Conservation (phyloP, 2,329 filamentous ascomycete species). For the Clonostachys byssicola region DNA sequence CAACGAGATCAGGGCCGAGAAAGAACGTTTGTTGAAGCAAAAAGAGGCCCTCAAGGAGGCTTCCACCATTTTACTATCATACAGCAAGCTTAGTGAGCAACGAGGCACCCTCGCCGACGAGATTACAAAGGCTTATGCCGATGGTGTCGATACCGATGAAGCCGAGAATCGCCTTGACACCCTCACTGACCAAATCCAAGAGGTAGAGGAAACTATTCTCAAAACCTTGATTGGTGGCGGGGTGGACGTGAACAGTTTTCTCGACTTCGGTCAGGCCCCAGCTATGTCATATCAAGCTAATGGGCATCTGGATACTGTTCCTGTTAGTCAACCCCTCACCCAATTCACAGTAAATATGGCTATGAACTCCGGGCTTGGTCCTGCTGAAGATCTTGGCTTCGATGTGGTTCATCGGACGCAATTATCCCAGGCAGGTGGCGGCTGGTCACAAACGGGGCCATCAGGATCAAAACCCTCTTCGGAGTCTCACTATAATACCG, state of each 20-base stretch:
- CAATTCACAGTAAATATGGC: constrained; percentile 23
- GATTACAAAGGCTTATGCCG: constrained; percentile 45
- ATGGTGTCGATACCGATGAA: constrained; percentile 44
- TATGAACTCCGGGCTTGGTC: constrained; percentile 22
- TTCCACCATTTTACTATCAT: constrained; percentile 32
- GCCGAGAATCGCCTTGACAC: constrained; percentile 46
- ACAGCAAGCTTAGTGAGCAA: constrained; percentile 33
- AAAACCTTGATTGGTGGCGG: constrained; percentile 35
- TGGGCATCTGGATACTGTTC: constrained; percentile 21
- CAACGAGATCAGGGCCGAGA: constrained; percentile 42
- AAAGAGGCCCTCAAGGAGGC: constrained; percentile 37
- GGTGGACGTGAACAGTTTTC: constrained; percentile 34
- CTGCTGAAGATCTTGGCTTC: constrained; percentile 25
- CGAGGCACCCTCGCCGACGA: constrained; percentile 39
- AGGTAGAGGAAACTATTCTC: constrained; percentile 35
- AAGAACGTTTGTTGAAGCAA: constrained; percentile 39
- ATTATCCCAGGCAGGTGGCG: not conserved
- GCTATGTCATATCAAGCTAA: not conserved
- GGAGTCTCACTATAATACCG: too few species aligned
- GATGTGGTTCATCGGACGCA: constrained; percentile 52
- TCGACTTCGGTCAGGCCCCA: constrained; percentile 16
- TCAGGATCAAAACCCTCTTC: too few species aligned
- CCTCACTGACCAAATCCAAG: constrained; percentile 37
- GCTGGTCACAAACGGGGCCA: too few species aligned
- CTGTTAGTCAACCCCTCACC: constrained; percentile 36